Evolutionary conservation across 352 stramenopile species (phyloP).

Genomic region (Achlya hypogyna): DNA sequence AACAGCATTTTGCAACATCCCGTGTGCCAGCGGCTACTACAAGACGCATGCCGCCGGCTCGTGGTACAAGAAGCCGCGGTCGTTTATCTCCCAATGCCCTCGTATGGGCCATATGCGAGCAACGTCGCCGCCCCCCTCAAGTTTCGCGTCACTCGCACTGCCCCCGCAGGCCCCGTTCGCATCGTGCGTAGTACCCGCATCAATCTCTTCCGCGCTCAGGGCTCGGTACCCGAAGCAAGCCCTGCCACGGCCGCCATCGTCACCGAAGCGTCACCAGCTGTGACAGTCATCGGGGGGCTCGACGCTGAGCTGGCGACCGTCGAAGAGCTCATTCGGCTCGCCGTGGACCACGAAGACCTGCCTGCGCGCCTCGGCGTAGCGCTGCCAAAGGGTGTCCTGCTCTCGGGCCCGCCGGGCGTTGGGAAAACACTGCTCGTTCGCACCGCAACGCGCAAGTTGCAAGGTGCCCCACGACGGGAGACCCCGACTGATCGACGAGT

Average conservation of each 20-base stretch:
- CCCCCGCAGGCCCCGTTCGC: not conserved
- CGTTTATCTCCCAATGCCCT: not conserved
- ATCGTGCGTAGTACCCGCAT: slow-evolving; percentile 20
- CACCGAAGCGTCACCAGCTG: not conserved
- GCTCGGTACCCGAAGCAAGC: not conserved
- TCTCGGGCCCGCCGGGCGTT: slow-evolving; percentile 68
- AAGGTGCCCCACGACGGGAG: slow-evolving; percentile 21
- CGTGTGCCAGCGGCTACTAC: slow-evolving; percentile 2
- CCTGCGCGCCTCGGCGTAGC: slow-evolving; percentile 31
- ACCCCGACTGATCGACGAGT: not conserved
- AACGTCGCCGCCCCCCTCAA: not conserved
- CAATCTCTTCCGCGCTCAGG: slow-evolving; percentile 19
- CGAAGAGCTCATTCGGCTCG: slow-evolving; percentile 63
- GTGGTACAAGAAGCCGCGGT: slow-evolving; percentile 1
- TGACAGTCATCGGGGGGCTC: slow-evolving; percentile 41
- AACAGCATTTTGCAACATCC: not conserved
- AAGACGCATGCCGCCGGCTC: slow-evolving; percentile 14
- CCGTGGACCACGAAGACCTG: slow-evolving; percentile 32
- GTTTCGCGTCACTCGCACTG: slow-evolving; percentile 1
- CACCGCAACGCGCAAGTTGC: slow-evolving; percentile 19
- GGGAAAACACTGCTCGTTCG: slow-evolving; percentile 77
- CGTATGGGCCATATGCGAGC: not conserved
- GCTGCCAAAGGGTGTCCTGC: slow-evolving; percentile 58
- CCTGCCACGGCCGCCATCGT: not conserved
- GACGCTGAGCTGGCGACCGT: slow-evolving; percentile 48